A percentile compares a stretch with the other conserved stretches of the same genome.
Conservation (phyloP, 2,329 filamentous ascomycete species). For the Coleophoma eucalyptorum region DNA sequence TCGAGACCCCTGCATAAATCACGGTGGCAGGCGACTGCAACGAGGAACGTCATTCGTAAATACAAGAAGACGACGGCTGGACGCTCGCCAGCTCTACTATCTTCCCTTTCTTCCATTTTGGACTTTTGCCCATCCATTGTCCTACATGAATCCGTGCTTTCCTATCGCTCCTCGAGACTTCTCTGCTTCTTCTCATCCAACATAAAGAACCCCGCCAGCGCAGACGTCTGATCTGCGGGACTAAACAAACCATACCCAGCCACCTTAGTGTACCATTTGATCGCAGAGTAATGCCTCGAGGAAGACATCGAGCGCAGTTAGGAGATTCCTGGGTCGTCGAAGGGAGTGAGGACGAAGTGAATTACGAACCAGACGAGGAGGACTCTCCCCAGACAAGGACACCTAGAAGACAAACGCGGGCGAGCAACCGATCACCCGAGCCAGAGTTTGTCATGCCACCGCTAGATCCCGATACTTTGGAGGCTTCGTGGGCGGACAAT, state of each 20-base stretch:
- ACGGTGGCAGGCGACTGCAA: too few relatives aligned
- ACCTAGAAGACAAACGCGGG: constrained; percentile 14
- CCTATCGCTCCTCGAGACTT: too few relatives aligned
- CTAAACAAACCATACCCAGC: neutral
- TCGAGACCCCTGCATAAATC: too few relatives aligned
- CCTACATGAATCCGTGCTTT: too few relatives aligned
- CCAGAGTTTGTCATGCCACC: constrained; percentile 29
- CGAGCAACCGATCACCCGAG: constrained; percentile 20
- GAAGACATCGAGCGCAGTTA: constrained; percentile 15
- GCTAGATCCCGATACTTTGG: constrained; percentile 22
- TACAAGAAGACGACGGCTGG: too few relatives aligned
- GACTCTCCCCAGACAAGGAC: constrained; percentile 5
- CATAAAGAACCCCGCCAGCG: neutral
- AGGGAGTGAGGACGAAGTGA: constrained; percentile 16
- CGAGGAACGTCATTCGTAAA: too few relatives aligned
- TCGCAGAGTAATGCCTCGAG: constrained; percentile 12
- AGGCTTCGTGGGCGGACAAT: constrained; percentile 22
- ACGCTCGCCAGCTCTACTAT: too few relatives aligned
- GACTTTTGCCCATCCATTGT: too few relatives aligned
- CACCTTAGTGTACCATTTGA: neutral
- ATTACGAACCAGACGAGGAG: constrained; percentile 10
- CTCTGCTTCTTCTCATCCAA: neutral
- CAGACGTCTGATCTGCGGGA: neutral
- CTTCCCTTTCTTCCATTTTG: too few relatives aligned
- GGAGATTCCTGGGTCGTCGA: constrained; percentile 29